Evolutionary conservation across 78 protist species (phyloP), one percentile per base, ranked within the genome.

Genomic region (Dictyostelium brefeldianum): DNA sequence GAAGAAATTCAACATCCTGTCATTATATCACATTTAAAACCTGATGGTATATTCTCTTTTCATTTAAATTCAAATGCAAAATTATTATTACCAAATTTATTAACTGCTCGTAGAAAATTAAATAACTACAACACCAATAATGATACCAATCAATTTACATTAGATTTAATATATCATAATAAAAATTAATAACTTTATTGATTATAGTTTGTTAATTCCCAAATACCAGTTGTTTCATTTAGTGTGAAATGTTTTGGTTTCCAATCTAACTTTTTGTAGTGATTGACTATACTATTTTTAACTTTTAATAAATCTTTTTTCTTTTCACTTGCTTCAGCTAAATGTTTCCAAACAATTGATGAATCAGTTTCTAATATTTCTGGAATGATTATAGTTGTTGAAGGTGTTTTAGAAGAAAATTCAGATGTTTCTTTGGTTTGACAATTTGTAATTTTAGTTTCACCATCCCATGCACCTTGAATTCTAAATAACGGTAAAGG

Each of bases 41-140:
- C 57, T 2, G 1, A 59, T 15, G 92, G 92, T 22, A 77, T 87
- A 15, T 59, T 77, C 4, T 74, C 92, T 64, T 87, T 74, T 29
- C 41, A 54, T 10, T 25, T 87, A 69, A 87, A 87, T 36, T 36
- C 14, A 18, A 31, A 50, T 4, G 92, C 92, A 12, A 54, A 81
- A 62, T 12, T 62, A 18, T 62, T 87, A 9, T 56, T 87, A 77
- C 92, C 92, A 25, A 53, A 36, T 31, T 47, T 87, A 6, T 12
- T 50, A 29, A 31, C 77, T 0, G 92, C 62, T 0, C 46, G 73
- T 4, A 65, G 73, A 29, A 65, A 65, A 65, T 22, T 22, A 22
- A 9, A 22, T 22, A 12, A 59, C 9, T n/a, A n/a, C n/a, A n/a
- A n/a, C n/a, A n/a, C n/a, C n/a, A 36, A 36, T 36, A 36, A 36